These are phyloP conservation scores for Spathaspora hagerdaliae DNA, from an alignment of 805 yeast genomes.

Conservation along the genomic window DNA sequence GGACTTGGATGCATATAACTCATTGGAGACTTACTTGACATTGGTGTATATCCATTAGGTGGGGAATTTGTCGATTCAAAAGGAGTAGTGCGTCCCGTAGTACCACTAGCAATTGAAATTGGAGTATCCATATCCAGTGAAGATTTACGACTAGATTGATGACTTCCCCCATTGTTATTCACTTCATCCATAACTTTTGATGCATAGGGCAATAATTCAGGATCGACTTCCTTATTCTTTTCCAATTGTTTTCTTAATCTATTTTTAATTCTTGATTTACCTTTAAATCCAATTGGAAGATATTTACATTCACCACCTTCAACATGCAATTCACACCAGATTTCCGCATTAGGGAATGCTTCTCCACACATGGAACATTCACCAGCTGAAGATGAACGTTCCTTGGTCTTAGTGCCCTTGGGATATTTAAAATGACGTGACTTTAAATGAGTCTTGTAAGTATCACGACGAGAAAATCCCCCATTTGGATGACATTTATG, in stretches of 20 bases:
- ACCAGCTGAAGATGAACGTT: slow-evolving; percentile 41
- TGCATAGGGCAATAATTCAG: slow-evolving; percentile 10
- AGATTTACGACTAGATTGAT: not conserved
- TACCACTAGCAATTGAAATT: not conserved
- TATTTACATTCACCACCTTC: slow-evolving; percentile 46
- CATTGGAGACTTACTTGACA: slow-evolving; percentile 1
- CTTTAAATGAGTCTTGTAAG: slow-evolving; percentile 55
- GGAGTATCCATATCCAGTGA: slow-evolving; percentile 3
- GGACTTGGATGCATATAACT: slow-evolving; percentile 2
- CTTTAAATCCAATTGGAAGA: slow-evolving; percentile 41
- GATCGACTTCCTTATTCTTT: slow-evolving; percentile 16
- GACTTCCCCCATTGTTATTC: not conserved
- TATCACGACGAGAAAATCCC: slow-evolving; percentile 56
- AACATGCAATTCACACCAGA: slow-evolving; percentile 51
- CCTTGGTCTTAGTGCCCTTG: slow-evolving; percentile 47
- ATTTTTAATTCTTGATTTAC: slow-evolving; percentile 41
- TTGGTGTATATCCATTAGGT: slow-evolving; percentile 2
- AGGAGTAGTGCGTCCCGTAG: not conserved
- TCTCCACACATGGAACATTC: slow-evolving; percentile 54
- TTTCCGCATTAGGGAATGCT: slow-evolving; percentile 43
- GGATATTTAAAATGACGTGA: slow-evolving; percentile 57
- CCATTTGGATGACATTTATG: slow-evolving; percentile 55
- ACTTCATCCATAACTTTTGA: slow-evolving; percentile 6
- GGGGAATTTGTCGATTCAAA: slow-evolving; percentile 2
- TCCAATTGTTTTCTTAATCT: slow-evolving; percentile 36